phyloP scores from a whole-genome alignment of 257 asterid species.

The Echium plantagineum region DNA sequence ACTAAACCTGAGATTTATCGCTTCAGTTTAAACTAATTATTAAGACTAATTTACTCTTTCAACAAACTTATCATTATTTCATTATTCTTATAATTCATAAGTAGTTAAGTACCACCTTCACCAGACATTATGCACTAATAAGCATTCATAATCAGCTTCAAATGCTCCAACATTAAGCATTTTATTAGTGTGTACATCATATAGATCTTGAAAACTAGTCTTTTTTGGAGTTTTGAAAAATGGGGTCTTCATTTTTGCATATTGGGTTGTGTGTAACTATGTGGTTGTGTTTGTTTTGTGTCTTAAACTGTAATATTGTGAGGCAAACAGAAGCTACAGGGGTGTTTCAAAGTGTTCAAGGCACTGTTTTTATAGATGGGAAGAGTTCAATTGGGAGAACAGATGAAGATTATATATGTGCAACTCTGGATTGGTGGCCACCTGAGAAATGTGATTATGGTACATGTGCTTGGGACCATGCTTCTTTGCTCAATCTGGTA shows the following conservation, averaged over 20 bases:
- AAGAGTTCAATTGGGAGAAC: constrained; percentile 28
- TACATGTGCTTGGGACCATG: constrained; percentile 46
- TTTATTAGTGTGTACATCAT: background rate
- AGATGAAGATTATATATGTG: constrained; percentile 43
- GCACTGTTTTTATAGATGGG: constrained; percentile 48
- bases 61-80: background rate
- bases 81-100: too few species aligned
- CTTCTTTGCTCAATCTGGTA: constrained; percentile 76
- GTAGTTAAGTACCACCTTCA: background rate
- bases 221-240: background rate
- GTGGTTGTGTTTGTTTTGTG: background rate
- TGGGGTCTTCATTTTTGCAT: background rate
- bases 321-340: constrained; percentile 30
- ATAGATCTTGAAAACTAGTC: background rate
- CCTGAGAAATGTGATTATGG: constrained; percentile 47
- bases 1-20: too few species aligned
- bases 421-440: constrained; percentile 66
- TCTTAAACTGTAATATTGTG: constrained; percentile 4
- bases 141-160: background rate
- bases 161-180: background rate
- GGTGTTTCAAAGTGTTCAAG: constrained; percentile 22
- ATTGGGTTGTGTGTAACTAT: background rate
- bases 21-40: too few species aligned
- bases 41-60: too few species aligned
- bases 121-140: background rate